Evolutionary conservation across 768 basidiomycete species (phyloP).

Genomic region (Nidularia pulvinata): DNA sequence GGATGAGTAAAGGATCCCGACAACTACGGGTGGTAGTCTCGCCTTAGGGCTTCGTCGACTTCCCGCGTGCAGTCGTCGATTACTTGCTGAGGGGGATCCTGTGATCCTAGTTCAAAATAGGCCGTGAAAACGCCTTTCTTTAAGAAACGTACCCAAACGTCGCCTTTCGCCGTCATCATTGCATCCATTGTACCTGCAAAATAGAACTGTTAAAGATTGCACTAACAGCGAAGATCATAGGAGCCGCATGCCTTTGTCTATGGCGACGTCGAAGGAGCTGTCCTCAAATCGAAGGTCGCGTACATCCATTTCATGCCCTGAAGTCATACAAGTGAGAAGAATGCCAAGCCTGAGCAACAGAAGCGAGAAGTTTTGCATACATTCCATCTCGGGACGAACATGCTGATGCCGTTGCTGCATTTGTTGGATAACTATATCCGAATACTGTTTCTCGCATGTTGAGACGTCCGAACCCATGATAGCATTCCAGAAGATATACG

Average conservation of each 20-base stretch:
- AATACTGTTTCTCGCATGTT: slow-evolving; percentile 51
- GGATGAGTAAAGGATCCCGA: neutral
- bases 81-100: slow-evolving; percentile 78
- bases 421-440: slow-evolving; percentile 68
- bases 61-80: slow-evolving; percentile 74
- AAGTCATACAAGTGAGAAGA: neutral
- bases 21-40: slow-evolving; percentile 7
- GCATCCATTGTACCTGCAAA: slow-evolving; percentile 78
- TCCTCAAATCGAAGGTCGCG: slow-evolving; percentile 62
- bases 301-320: slow-evolving; percentile 89
- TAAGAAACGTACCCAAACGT: slow-evolving; percentile 65
- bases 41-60: slow-evolving; percentile 77
- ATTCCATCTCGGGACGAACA: slow-evolving; percentile 67
- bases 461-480: neutral
- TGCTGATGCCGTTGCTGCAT: slow-evolving; percentile 59
- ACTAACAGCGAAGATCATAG: no score
- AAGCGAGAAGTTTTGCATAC: slow-evolving; percentile 30
- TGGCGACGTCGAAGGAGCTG: slow-evolving; percentile 71
- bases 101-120: neutral
- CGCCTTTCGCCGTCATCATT: slow-evolving; percentile 82
- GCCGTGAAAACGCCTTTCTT: neutral
- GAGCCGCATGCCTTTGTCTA: slow-evolving; percentile 88
- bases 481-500: slow-evolving; percentile 10
- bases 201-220: no score
- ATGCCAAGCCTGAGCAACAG: neutral